Conservation (phyloP, 179 eudicot genomes). For the Vitellaria paradoxa region DNA sequence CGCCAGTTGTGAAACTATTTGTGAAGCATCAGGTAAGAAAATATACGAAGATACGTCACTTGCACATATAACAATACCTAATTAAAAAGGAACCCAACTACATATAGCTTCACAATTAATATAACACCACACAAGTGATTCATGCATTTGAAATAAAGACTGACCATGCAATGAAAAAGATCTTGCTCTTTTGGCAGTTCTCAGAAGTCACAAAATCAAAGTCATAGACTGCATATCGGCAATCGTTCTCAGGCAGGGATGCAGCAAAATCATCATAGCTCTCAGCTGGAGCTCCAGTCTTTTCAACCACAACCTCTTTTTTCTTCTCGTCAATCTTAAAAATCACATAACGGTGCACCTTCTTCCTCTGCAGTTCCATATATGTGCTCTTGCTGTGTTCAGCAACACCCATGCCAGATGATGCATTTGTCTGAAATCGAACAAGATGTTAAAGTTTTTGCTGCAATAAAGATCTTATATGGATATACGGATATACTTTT, state of each 20-base stretch:
- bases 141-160: conserved; percentile 16
- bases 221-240: conserved; percentile 73
- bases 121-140: background rate
- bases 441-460: background rate
- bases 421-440: conserved; percentile 56
- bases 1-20: background rate
- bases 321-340: conserved; percentile 76
- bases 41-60: background rate
- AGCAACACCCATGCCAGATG: conserved; percentile 74
- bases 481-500: background rate
- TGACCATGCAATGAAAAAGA: conserved; percentile 72
- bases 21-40: background rate
- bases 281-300: conserved; percentile 67
- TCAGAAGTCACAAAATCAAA: conserved; percentile 70
- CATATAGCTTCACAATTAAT: background rate
- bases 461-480: background rate
- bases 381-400: conserved; percentile 64
- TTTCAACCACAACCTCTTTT: conserved; percentile 73
- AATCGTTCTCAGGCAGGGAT: conserved; percentile 72
- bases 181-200: conserved; percentile 78
- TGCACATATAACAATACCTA: background rate
- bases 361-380: conserved; percentile 68
- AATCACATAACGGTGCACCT: conserved; percentile 71
- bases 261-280: conserved; percentile 69
- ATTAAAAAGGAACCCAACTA: background rate